These are phyloP conservation scores for Aspergillus saccharolyticus DNA, from an alignment of 495 filamentous ascomycete genomes.

Conservation along the genomic window DNA sequence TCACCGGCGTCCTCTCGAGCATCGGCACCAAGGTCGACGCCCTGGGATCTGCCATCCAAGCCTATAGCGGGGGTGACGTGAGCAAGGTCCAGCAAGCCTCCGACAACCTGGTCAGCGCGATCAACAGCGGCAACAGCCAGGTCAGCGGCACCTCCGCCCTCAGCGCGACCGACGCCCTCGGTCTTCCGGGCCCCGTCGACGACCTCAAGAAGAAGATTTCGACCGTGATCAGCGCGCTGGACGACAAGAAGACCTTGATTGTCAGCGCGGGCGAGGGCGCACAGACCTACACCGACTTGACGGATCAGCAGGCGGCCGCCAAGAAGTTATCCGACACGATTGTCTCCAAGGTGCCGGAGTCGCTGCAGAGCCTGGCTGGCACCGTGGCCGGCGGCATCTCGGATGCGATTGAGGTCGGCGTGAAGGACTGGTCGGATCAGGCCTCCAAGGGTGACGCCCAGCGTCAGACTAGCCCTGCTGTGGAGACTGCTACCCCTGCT, in stretches of 20 bases:
- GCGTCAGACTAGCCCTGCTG: too few species aligned
- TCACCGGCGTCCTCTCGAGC: slow-evolving; percentile 7
- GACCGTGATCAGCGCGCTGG: background rate
- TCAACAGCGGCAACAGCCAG: slow-evolving; percentile 8
- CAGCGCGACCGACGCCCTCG: slow-evolving; percentile 4
- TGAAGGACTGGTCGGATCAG: slow-evolving; percentile 5
- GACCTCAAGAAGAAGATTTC: slow-evolving; percentile 8
- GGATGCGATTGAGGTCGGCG: slow-evolving; percentile 1
- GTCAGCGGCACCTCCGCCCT: background rate
- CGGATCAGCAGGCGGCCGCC: slow-evolving; percentile 3
- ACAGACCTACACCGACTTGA: slow-evolving; percentile 8
- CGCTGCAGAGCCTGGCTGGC: slow-evolving; percentile 7
- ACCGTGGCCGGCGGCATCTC: slow-evolving; percentile 5
- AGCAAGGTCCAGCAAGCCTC: slow-evolving; percentile 4
- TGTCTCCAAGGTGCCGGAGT: slow-evolving; percentile 7
- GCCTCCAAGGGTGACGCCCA: background rate
- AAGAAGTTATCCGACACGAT: slow-evolving; percentile 7
- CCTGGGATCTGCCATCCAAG: slow-evolving; percentile 6
- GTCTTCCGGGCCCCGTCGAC: slow-evolving; percentile 10
- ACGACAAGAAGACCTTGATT: slow-evolving; percentile 8
- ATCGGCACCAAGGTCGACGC: slow-evolving; percentile 11
- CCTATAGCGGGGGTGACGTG: slow-evolving; percentile 4
- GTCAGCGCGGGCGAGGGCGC: slow-evolving; percentile 7
- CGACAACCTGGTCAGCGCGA: slow-evolving; percentile 1
- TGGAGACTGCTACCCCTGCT: too few species aligned